Base-by-base conservation (phyloP, 805 yeast genomes). In the Saturnispora quitensis region DNA sequence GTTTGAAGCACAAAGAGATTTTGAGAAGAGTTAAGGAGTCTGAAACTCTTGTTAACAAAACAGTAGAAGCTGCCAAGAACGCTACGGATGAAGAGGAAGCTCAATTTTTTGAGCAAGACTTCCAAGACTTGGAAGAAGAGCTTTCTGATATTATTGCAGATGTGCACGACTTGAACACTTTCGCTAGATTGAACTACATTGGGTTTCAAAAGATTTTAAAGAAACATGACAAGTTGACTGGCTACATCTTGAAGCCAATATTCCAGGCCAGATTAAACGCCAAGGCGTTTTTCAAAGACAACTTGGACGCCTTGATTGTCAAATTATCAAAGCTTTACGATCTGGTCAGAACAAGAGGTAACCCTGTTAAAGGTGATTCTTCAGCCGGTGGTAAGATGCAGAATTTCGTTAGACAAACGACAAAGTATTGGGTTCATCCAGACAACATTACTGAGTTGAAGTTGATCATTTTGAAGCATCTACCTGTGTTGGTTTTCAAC, bases 371-470 rank as follows among this genome's bases (percentile, higher is more conserved):
- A 62, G 98, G 98, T 57, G 99, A 93, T 70, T 82, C 96, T 4
- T 67, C 97, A 5, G 97, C 99, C n/a, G 99, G 99, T 63, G 99
- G 99, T 43, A 77, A 85, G 43, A 97, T 90, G 75, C 99, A 93
- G 69, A 93, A 93, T 72, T 93, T 93, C 63, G 98, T 93, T 45
- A 85, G 99, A 70, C 99, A 93, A 71, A 93, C 99, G 20, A 93
- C 99, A 7, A 93, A 93, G 66, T 93, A 93, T 71, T 93, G 99
- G 99, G 98, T 93, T 33, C 99, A 93, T 64, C 97, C 97, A 2
- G 98, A 93, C 69, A 91, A 93, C 68, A 89, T 93, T 66, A 93
- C 98, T 15, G 98, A 93, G 73, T 78, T 93, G 68, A 93, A 93
- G 72, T 79, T 93, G 64, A 85, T 89, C 57, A 84, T 93, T 57